Evolutionary conservation across 768 basidiomycete genomes (phyloP), one percentile per base, ranked within the genome.

Genomic region (Clavaria fumosa): DNA sequence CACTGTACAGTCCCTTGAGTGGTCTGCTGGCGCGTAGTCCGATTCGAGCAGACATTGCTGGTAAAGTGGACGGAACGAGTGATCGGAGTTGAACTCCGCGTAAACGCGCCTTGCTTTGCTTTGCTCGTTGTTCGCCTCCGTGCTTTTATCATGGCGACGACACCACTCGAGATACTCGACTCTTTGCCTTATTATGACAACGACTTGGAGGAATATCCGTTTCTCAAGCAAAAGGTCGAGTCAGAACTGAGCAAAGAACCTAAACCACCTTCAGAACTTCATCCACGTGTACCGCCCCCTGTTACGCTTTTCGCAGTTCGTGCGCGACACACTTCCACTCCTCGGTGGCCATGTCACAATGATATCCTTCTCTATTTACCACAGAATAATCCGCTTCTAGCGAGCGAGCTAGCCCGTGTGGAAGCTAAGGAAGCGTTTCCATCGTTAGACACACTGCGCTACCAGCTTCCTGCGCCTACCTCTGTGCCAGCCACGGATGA

Each of bases 151-250:
- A n/a, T n/a, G 41, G 44, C 34, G 31, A 31, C 26, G 23, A 11
- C 45, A 35, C 23, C 45, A 31, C 15, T 45, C 10, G 62, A 63
- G 40, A 63, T 79, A 24, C 72, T 88, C 47, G 89, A 95, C 57
- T 82, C 88, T 18, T 66, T 95, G 45, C 90, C 90, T 12, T 96
- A 95, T 60, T 89, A 85, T 51, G 90, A 96, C 62, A 84, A 89
- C 53, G 88, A 95, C 53, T 67, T 91, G 36, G 81, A 88, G 43
- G 70, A 70, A 39, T 72, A 69, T 42, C 83, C 85, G 1, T 49
- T 66, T 26, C 62, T 89, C 26, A 75, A 69, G 53, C 70, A 75
- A 51, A 78, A 76, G 52, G 85, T 88, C 11, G 79, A 83, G 39
- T 63, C 63, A 45, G 85, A 88, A 53, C 57, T 89, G 27, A 75